Conservation (phyloP, 768 basidiomycete genomes). For the Pleurotus eryngii region DNA sequence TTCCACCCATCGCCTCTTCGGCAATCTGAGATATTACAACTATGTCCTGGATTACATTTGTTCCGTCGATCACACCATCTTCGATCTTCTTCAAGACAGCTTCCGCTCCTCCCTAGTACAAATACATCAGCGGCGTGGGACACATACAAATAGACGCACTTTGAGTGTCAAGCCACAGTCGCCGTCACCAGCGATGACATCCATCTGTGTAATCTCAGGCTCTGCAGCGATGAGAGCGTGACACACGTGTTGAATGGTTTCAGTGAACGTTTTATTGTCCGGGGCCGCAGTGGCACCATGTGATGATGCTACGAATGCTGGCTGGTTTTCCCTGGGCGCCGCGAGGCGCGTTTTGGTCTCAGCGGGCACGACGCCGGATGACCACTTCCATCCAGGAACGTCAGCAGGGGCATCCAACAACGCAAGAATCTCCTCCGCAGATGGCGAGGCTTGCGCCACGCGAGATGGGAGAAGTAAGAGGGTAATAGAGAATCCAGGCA, state of each 20-base stretch:
- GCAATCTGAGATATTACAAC: slow-evolving; percentile 70
- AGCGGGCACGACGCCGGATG: slow-evolving; percentile 41
- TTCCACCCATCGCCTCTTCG: slow-evolving; percentile 88
- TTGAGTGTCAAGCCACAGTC: slow-evolving; percentile 55
- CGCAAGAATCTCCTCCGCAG: slow-evolving; percentile 42
- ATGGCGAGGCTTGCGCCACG: slow-evolving; percentile 32
- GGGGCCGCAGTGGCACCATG: slow-evolving; percentile 20
- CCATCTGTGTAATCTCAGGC: slow-evolving; percentile 87
- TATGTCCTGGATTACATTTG: slow-evolving; percentile 62
- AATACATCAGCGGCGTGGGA: not conserved
- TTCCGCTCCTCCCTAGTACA: slow-evolving; percentile 61
- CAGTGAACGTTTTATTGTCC: slow-evolving; percentile 49
- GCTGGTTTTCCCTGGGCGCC: slow-evolving; percentile 10
- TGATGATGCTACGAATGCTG: not conserved
- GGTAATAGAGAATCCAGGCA: slow-evolving; percentile 89
- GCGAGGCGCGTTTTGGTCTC: slow-evolving; percentile 14
- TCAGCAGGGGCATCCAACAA: slow-evolving; percentile 67
- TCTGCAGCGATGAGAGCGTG: slow-evolving; percentile 72
- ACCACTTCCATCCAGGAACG: slow-evolving; percentile 87
- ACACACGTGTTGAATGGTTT: slow-evolving; percentile 56
- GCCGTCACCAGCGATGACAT: slow-evolving; percentile 90
- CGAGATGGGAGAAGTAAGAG: slow-evolving; percentile 67
- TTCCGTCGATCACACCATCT: slow-evolving; percentile 53
- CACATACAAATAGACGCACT: slow-evolving; percentile 14
- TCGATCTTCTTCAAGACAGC: slow-evolving; percentile 59